These are phyloP conservation scores for Pythium brassicae DNA, from an alignment of 352 stramenopile genomes.

Conservation along the genomic window DNA sequence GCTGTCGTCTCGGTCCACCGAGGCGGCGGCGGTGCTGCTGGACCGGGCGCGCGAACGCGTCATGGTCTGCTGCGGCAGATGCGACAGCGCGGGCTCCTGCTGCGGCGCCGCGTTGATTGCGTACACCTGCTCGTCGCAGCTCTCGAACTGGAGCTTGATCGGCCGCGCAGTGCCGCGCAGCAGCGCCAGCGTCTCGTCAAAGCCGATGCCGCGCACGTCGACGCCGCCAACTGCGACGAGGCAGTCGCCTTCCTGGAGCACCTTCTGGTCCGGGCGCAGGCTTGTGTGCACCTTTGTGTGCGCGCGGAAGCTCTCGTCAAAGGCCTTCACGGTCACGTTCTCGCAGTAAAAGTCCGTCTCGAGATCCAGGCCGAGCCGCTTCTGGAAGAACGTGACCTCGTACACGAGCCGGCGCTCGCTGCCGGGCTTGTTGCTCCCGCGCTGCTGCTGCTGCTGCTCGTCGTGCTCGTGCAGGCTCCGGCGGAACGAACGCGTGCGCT, in stretches of 20 bases:
- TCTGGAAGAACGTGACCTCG: conserved; percentile 77
- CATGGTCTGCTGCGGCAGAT: not conserved
- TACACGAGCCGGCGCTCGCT: conserved; percentile 65
- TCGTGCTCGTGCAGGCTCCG: conserved; percentile 65
- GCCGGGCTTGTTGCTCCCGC: conserved; percentile 17
- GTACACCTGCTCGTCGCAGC: conserved; percentile 61
- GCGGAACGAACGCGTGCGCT: conserved; percentile 67
- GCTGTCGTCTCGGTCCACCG: conserved; percentile 26
- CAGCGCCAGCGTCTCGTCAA: conserved; percentile 79
- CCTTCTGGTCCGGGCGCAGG: conserved; percentile 43
- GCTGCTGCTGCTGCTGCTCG: conserved; percentile 28
- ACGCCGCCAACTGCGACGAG: conserved; percentile 72
- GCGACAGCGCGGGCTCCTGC: conserved; percentile 11
- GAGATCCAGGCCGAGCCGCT: conserved; percentile 79
- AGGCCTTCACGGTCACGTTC: conserved; percentile 81
- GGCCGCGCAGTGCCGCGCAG: conserved; percentile 69
- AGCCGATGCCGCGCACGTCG: conserved; percentile 79
- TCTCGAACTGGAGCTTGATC: conserved; percentile 80
- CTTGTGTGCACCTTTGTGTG: conserved; percentile 61
- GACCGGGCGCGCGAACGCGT: not conserved
- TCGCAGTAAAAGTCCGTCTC: conserved; percentile 89
- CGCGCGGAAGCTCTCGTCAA: conserved; percentile 40
- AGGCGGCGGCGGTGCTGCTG: not conserved
- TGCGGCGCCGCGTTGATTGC: conserved; percentile 13
- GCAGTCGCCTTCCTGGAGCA: conserved; percentile 78